Evolutionary conservation across 257 asterid species (phyloP).

Genomic region (Ocimum tenuiflorum): DNA sequence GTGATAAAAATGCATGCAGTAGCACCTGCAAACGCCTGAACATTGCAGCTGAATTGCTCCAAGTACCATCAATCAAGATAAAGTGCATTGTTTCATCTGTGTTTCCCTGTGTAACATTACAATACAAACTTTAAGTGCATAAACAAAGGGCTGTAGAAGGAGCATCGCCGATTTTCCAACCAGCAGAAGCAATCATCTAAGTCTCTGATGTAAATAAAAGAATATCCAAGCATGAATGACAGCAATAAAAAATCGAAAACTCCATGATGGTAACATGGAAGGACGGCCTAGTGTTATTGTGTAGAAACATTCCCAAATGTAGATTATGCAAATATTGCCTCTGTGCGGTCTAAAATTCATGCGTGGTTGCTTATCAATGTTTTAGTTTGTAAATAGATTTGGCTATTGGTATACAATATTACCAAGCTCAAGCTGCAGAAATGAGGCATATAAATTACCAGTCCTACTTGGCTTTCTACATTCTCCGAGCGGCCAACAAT

Average conservation of each 20-base stretch:
- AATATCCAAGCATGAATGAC: no score
- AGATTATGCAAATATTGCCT: not conserved
- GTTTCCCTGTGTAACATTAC: conserved; percentile 32
- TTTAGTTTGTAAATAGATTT: not conserved
- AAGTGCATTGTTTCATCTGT: conserved; percentile 47
- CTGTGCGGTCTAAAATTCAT: not conserved
- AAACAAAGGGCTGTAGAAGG: not conserved
- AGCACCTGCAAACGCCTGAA: conserved; percentile 87
- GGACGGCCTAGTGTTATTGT: no score
- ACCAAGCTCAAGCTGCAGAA: not conserved
- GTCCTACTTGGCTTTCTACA: conserved; percentile 26
- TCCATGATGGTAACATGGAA: no score
- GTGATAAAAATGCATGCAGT: not conserved
- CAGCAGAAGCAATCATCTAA: not conserved
- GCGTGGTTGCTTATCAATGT: not conserved
- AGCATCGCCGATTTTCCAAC: not conserved
- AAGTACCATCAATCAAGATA: conserved; percentile 86
- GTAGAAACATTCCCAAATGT: no score
- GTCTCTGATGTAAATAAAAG: no score
- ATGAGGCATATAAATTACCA: conserved; percentile 29
- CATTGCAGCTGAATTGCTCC: conserved; percentile 97
- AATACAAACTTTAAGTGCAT: not conserved
- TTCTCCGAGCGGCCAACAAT: conserved; percentile 26
- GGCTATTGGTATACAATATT: no score
- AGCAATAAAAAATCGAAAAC: no score